These are phyloP conservation scores for Alternaria triticimaculans DNA, from an alignment of 2,329 filamentous ascomycete genomes.

Conservation along the genomic window DNA sequence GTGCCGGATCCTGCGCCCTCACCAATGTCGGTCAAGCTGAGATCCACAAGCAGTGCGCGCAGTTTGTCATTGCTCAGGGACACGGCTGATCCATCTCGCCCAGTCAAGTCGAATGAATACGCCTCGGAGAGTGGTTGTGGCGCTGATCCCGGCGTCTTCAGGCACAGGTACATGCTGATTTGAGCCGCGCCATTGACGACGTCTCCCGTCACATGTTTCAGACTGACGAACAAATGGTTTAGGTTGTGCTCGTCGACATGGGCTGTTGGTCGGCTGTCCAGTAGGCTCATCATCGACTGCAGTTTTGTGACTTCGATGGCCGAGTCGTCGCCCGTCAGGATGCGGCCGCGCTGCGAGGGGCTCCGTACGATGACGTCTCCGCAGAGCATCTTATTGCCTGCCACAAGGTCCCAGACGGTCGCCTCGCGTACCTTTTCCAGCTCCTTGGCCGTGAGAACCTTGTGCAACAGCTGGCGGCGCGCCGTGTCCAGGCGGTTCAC, in stretches of 20 bases:
- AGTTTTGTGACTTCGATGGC: constrained; percentile 88
- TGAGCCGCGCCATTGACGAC: constrained; percentile 74
- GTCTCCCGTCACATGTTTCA: constrained; percentile 80
- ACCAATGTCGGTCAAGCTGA: constrained; percentile 78
- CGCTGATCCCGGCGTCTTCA: constrained; percentile 69
- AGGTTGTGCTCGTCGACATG: constrained; percentile 73
- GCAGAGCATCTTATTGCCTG: constrained; percentile 90
- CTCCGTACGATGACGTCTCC: constrained; percentile 95
- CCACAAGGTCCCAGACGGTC: constrained; percentile 94
- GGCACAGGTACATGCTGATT: constrained; percentile 78
- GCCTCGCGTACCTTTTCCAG: constrained; percentile 80
- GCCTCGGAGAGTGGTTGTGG: constrained; percentile 79
- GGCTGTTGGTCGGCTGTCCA: constrained; percentile 79
- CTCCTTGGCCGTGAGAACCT: constrained; percentile 88
- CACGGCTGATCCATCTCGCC: constrained; percentile 73
- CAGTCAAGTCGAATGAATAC: constrained; percentile 78
- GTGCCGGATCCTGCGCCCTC: constrained; percentile 69
- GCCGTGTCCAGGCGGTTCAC: constrained; percentile 84
- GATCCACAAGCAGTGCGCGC: constrained; percentile 85
- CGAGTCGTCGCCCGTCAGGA: constrained; percentile 91
- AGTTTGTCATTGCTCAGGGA: constrained; percentile 71
- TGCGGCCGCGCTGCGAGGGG: constrained; percentile 79
- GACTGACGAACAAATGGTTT: constrained; percentile 82
- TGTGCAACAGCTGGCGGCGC: constrained; percentile 88
- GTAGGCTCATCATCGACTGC: constrained; percentile 93